Evolutionary conservation across 768 basidiomycete species (phyloP), one percentile per base, ranked within the genome.

Genomic region (Lentinula detonsa): DNA sequence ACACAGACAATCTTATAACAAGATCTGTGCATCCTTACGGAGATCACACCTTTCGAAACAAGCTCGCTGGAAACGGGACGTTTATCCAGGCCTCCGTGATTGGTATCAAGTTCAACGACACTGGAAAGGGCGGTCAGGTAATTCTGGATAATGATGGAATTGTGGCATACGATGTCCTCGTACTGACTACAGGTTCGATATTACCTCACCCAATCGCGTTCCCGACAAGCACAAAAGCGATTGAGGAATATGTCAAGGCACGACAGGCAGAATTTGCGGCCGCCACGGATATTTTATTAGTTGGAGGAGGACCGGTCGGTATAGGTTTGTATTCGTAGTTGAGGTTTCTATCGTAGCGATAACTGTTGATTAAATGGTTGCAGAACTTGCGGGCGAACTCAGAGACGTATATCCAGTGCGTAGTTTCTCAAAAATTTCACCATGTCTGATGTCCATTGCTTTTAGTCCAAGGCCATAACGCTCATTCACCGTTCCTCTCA

Each of bases 271-370:
- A 73, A 45, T 75, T 81, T 52, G 66, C 67, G 50, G 63, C 67
- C 2, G 76, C 80, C 15, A 68, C 73, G 28, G 72, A 81, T 67
- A 75, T 85, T 62, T 74, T 83, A 4, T 65, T 87, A 31, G 82
- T 75, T 2, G 85, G 85, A 33, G 85, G 84, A 39, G 85, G 85
- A 35, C 76, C 83, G 5, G 75, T 86, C 42, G 84, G 81, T 3
- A 65, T 83, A 37, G 80, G 79, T 78, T 57, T 9, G 73, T 71
- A 13, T 8, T 3, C 33, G n/a, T 1, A 11, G 16, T 18, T 42
- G 16, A 5, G 1, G 4, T 50, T 53, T 53, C 5, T 39, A 4
- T 33, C 9, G 37, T 16, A 15, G 10, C 28, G 5, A 31, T 6
- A 6, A 51, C 3, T 40, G 28, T 23, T n/a, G 18, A 23, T 16